A percentile compares a stretch with the other conserved stretches of the same genome.
Conservation (phyloP, 352 stramenopile species). For the Globisporangium camurandrum region DNA sequence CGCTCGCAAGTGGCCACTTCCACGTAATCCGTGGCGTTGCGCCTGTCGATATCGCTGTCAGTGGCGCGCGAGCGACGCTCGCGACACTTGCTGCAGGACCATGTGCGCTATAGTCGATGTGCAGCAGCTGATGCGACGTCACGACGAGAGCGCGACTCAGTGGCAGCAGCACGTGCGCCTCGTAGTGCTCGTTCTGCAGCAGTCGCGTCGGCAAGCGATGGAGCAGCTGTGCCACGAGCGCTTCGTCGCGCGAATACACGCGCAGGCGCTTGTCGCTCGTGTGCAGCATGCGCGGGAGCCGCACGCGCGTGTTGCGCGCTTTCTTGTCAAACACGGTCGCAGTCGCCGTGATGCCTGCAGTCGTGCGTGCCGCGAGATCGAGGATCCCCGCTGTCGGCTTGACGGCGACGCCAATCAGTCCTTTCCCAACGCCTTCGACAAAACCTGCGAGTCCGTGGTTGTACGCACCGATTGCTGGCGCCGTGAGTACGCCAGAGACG, state of each 20-base stretch:
- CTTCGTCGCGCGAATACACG: slow-evolving; percentile 71
- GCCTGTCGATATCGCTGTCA: no score
- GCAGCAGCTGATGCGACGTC: slow-evolving; percentile 70
- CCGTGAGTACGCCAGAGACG: slow-evolving; percentile 88
- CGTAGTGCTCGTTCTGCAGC: slow-evolving; percentile 70
- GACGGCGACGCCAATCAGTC: slow-evolving; percentile 81
- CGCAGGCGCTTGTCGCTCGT: slow-evolving; percentile 69
- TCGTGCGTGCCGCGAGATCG: slow-evolving; percentile 69
- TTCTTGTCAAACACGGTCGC: slow-evolving; percentile 80
- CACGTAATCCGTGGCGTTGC: slow-evolving; percentile 29
- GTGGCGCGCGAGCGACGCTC: slow-evolving; percentile 7
- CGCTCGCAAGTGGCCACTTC: slow-evolving; percentile 32
- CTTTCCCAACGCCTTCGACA: slow-evolving; percentile 83
- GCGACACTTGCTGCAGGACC: slow-evolving; percentile 18
- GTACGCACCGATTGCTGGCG: slow-evolving; percentile 84
- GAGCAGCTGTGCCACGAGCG: slow-evolving; percentile 56
- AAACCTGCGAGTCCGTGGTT: slow-evolving; percentile 87
- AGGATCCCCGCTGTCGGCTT: slow-evolving; percentile 85
- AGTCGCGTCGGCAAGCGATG: slow-evolving; percentile 45
- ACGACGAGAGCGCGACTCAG: slow-evolving; percentile 53
- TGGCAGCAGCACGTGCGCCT: slow-evolving; percentile 66
- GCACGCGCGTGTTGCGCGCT: slow-evolving; percentile 44
- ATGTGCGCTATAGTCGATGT: slow-evolving; percentile 33
- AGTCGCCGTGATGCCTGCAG: slow-evolving; percentile 78
- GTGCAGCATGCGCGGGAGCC: slow-evolving; percentile 72